phyloP scores from a whole-genome alignment of 495 filamentous ascomycete genomes.

The Xylaria sp. region DNA sequence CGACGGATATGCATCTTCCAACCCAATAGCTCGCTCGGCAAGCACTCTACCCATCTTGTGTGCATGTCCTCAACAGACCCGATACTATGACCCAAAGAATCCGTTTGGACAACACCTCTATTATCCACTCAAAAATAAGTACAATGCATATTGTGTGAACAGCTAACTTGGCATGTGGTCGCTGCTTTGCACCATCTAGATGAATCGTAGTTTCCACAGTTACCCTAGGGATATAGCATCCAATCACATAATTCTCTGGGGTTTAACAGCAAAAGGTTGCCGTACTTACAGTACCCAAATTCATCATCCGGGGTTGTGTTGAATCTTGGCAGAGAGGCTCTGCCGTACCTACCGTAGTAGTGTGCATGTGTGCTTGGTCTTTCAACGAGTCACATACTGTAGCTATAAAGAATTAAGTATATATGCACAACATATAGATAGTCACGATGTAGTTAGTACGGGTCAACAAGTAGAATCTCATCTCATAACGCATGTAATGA shows the following conservation, averaged over 20 bases:
- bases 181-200: not conserved
- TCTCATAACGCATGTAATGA: not conserved
- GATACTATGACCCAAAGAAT: not conserved
- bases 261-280: not conserved
- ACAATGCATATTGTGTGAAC: not conserved
- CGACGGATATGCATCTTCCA: not conserved
- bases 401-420: not conserved
- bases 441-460: not conserved
- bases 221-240: not conserved
- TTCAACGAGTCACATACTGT: not conserved
- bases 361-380: constrained; percentile 20
- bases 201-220: not conserved
- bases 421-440: not conserved
- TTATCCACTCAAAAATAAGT: not conserved
- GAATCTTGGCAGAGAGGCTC: constrained; percentile 27
- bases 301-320: constrained; percentile 16
- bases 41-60: not conserved
- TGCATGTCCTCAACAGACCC: not conserved
- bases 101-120: not conserved
- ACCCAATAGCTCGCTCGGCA: not conserved
- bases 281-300: not conserved
- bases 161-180: not conserved
- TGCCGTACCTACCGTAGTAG: constrained; percentile 12
- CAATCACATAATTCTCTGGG: not conserved
- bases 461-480: not conserved